Base-by-base conservation (phyloP, 331 rosid genomes). In the Pyrus hybrid region DNA sequence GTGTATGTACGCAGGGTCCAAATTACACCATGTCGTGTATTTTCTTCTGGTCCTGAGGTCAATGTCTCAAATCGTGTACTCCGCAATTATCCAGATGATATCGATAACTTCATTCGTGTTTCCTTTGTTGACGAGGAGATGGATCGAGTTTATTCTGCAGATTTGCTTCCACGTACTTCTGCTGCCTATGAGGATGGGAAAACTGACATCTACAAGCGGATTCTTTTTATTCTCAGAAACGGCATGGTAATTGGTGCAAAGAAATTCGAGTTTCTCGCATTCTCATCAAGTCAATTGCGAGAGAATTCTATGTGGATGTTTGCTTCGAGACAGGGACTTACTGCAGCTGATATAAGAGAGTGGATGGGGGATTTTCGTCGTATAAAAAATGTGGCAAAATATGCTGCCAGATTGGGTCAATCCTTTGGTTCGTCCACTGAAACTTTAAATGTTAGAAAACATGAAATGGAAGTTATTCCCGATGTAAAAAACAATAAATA, bases 241-340 rank as follows among this genome's bases (percentile, higher is more conserved):
- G 98, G 98, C 64, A 81, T 93, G 13, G 56, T 43, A 45, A 82
- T 90, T 66, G 93, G 93, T 67, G 85, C 68, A 21, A 93, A 87
- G 81, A 85, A 67, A 43, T 93, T 89, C 77, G 85, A 90, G 68
- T 90, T 91, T 86, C 91, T 93, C 22, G 95, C 98, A 33, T 93
- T 90, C 87, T 93, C 96, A 4, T 84, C 98, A 13, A 93, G 98
- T 86, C 95, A 90, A 21, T 67, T 93, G 69, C 76, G 96, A 43
- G 98, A 93, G 5, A 87, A 82, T 86, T 93, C 98, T 4, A 21
- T 77, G 60, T 93, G 98, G 98, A 90, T 93, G 98, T 89, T 93
- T 90, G 96, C 98, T 78, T 72, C 94, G 14, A 82, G 80, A 22
- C 7, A 13, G 20, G 89, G 70, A 47, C 73, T 69, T 32, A 71